Conservation (phyloP, 306 rosid genomes). For the Oemleria cerasiformis region DNA sequence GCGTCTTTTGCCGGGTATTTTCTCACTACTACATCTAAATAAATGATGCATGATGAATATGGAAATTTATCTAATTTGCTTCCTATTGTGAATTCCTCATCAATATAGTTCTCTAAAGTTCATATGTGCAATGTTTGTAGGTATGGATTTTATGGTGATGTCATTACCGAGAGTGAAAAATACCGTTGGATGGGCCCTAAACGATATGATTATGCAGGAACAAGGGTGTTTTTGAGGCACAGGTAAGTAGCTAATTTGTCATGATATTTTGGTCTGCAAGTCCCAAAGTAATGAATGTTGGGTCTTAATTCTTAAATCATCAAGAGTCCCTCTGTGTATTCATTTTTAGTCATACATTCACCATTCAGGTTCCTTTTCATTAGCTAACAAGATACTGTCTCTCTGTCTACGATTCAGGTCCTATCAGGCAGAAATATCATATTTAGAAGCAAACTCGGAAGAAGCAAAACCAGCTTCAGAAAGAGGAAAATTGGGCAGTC, state of each 20-base stretch:
- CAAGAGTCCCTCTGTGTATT: background rate
- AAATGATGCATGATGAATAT: background rate
- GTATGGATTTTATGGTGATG: conserved; percentile 99
- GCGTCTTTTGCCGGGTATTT: conserved; percentile 95
- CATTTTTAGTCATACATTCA: background rate
- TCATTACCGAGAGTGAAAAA: conserved; percentile 88
- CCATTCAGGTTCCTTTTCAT: conserved; percentile 1
- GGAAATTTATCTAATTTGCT: conserved; percentile 6
- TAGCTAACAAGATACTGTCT: background rate
- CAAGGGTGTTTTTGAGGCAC: conserved; percentile 80
- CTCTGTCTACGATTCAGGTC: conserved; percentile 48
- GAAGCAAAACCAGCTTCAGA: conserved; percentile 42
- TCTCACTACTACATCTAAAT: conserved; percentile 17
- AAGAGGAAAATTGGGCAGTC: conserved; percentile 29
- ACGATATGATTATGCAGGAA: conserved; percentile 93
- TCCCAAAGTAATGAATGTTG: background rate
- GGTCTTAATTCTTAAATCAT: background rate
- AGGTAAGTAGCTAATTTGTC: conserved; percentile 38
- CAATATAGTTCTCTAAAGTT: conserved; percentile 26
- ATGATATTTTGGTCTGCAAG: conserved; percentile 1
- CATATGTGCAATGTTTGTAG: conserved; percentile 38
- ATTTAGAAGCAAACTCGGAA: conserved; percentile 64
- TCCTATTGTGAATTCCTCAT: conserved; percentile 21
- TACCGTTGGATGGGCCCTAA: conserved; percentile 98
- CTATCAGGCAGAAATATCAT: conserved; percentile 84